Percentiles rank a stretch among this genome's conserved stretches.
phyloP scores from a whole-genome alignment of 768 basidiomycete genomes.

The Lanmaoa rubissima region DNA sequence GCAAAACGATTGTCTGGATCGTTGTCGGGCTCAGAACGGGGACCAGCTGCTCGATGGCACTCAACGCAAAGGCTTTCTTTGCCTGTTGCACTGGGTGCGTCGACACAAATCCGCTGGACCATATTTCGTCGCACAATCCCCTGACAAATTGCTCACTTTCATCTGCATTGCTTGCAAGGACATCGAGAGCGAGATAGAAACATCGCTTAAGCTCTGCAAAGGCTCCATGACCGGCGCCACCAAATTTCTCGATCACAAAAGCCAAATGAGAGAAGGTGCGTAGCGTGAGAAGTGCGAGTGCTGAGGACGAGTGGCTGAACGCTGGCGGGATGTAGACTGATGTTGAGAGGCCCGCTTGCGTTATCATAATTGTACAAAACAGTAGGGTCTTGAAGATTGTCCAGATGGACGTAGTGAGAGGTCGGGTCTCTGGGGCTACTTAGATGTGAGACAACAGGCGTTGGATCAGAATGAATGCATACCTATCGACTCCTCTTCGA shows the following conservation, averaged over 20 bases:
- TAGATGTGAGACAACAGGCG: conserved; percentile 4
- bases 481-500: conserved; percentile 28
- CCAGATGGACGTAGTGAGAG: conserved; percentile 57
- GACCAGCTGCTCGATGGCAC: conserved; percentile 76
- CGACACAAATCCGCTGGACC: conserved; percentile 23
- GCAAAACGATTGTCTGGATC: conserved; percentile 56
- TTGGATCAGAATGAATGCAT: conserved; percentile 30
- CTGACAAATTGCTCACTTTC: conserved; percentile 40
- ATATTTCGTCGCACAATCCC: conserved; percentile 34
- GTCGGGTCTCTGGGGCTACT: conserved; percentile 44
- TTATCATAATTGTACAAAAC: conserved; percentile 71
- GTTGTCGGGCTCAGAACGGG: conserved; percentile 52
- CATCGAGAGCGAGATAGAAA: conserved; percentile 76
- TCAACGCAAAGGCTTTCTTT: conserved; percentile 61
- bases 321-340: conserved; percentile 51
- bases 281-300: conserved; percentile 54
- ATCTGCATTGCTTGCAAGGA: conserved; percentile 47
- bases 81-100: conserved; percentile 32
- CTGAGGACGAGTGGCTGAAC: conserved; percentile 37
- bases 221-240: conserved; percentile 54
- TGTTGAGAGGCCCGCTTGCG: conserved; percentile 57
- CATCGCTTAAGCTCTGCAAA: conserved; percentile 72
- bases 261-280: conserved; percentile 64
- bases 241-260: conserved; percentile 78
- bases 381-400: conserved; percentile 67